A percentile compares a stretch with the other conserved stretches of the same genome.
Evolutionary conservation across 345 rosid genomes (phyloP).

Genomic region (Lumnitzera racemosa): DNA sequence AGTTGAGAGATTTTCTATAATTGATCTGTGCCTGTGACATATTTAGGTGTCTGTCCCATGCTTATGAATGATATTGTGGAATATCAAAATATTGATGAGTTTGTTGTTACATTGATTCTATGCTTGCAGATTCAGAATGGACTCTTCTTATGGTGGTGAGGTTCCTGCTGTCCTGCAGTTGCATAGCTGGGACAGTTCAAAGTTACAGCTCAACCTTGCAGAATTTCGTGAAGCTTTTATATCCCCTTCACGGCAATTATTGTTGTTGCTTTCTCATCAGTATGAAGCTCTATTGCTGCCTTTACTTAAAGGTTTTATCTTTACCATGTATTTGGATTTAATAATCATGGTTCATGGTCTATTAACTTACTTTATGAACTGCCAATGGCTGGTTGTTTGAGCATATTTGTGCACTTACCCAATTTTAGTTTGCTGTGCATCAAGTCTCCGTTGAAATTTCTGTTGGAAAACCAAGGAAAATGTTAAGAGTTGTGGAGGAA

Average conservation of each 20-base stretch:
- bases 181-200: conserved; percentile 70
- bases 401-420: neutral
- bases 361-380: neutral
- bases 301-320: conserved; percentile 43
- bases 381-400: conserved; percentile 4
- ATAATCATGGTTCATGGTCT: neutral
- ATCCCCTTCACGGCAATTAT: conserved; percentile 71
- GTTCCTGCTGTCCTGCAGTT: conserved; percentile 60
- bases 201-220: conserved; percentile 45
- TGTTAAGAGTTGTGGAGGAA: too few relatives aligned
- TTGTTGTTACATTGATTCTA: neutral
- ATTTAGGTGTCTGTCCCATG: too few relatives aligned
- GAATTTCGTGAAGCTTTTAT: conserved; percentile 87
- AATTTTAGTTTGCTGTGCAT: too few relatives aligned
- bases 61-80: too few relatives aligned
- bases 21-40: too few relatives aligned
- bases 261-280: conserved; percentile 61
- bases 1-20: too few relatives aligned
- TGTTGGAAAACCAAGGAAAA: too few relatives aligned
- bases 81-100: neutral
- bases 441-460: too few relatives aligned
- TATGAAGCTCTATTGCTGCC: conserved; percentile 73
- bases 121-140: conserved; percentile 33
- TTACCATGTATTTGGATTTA: conserved; percentile 1
- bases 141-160: conserved; percentile 32